These are phyloP conservation scores for Candida nitratophila DNA, from an alignment of 805 yeast species.

Conservation along the genomic window DNA sequence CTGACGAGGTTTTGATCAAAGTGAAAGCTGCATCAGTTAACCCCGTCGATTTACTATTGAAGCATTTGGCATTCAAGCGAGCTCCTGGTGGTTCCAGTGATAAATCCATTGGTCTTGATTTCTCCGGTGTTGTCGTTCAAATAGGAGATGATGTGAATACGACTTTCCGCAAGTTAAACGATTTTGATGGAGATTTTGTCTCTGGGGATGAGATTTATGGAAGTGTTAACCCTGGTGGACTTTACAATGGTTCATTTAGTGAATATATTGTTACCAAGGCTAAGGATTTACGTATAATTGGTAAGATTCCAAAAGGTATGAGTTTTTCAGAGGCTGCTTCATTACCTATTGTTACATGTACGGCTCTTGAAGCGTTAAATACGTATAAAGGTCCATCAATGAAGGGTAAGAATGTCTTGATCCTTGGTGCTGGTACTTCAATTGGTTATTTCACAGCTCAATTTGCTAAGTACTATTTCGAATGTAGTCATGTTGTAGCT, in stretches of 20 bases:
- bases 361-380: constrained; percentile 43
- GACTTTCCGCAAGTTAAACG: neutral
- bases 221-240: neutral
- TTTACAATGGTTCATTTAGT: constrained; percentile 32
- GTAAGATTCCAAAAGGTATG: constrained; percentile 41
- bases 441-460: constrained; percentile 56
- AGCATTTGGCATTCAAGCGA: constrained; percentile 4
- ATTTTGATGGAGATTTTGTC: neutral
- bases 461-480: constrained; percentile 41
- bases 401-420: constrained; percentile 41
- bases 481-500: constrained; percentile 48
- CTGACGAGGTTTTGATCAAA: constrained; percentile 11
- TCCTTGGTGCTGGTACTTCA: constrained; percentile 70
- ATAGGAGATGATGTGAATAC: constrained; percentile 10
- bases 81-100: constrained; percentile 4
- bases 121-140: constrained; percentile 16
- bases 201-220: constrained; percentile 19
- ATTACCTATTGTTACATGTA: constrained; percentile 55
- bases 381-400: constrained; percentile 26
- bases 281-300: constrained; percentile 21
- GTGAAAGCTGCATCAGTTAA: constrained; percentile 13
- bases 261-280: constrained; percentile 40
- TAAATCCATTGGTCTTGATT: constrained; percentile 18
- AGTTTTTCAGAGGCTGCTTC: constrained; percentile 55
- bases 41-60: constrained; percentile 15